Percentiles rank a stretch among this genome's conserved stretches.
phyloP scores from a whole-genome alignment of 352 stramenopile species.

The Blastocystis sp. region DNA sequence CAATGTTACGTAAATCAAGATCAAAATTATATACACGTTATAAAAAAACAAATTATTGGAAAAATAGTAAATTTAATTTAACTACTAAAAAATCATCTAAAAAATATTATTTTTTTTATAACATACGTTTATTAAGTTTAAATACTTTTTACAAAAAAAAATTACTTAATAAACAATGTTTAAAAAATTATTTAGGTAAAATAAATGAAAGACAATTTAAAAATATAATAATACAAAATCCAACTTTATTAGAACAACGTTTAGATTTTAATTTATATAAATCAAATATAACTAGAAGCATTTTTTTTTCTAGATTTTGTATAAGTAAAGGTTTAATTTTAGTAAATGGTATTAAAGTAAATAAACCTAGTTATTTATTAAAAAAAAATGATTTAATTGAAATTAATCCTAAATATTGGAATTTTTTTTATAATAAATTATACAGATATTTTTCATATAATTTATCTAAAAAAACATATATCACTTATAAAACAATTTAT shows the following conservation, averaged over 20 bases:
- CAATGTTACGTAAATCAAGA: too few relatives aligned
- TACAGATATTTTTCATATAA: slow-evolving; percentile 39
- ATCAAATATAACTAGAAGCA: too few relatives aligned
- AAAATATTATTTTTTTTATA: too few relatives aligned
- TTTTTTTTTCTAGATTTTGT: slow-evolving; percentile 37
- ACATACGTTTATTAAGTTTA: too few relatives aligned
- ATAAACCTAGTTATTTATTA: slow-evolving; percentile 13
- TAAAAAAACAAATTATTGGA: too few relatives aligned
- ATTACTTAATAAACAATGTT: too few relatives aligned
- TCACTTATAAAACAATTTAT: slow-evolving; percentile 36
- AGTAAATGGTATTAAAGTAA: slow-evolving; percentile 6
- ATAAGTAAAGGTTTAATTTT: too few relatives aligned
- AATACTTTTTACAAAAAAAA: too few relatives aligned
- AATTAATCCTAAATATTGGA: slow-evolving; percentile 39
- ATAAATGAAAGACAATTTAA: slow-evolving; percentile 38
- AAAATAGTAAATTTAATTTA: too few relatives aligned
- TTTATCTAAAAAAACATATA: slow-evolving; percentile 13
- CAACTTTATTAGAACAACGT: slow-evolving; percentile 37
- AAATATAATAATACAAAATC: slow-evolving; percentile 40
- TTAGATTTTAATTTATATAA: slow-evolving; percentile 38
- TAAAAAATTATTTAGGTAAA: too few relatives aligned
- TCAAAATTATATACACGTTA: too few relatives aligned
- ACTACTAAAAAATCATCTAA: too few relatives aligned
- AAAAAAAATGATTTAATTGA: slow-evolving; percentile 36
- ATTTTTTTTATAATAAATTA: slow-evolving; percentile 23